Base-by-base conservation (phyloP, 306 rosid genomes). In the Pachyrhizus erosus region DNA sequence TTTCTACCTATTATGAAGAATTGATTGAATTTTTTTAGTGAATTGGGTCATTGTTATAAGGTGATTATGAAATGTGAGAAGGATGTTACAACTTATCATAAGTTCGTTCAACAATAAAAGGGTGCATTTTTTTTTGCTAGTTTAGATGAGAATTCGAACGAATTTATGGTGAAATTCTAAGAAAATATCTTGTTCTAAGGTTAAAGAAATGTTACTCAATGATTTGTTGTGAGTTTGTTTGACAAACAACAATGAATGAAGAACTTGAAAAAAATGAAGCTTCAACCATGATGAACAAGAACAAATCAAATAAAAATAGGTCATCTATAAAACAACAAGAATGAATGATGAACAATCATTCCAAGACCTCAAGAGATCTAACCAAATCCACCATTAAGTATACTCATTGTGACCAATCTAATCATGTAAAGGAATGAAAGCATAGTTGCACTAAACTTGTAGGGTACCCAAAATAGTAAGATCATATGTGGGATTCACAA, bases 401-500 rank as follows among this genome's bases (percentile, higher is more conserved):
- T 27, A 73, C 65, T 9, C 65, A 78, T 2, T 84, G 45, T 5
- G 5, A 73, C 14, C n/a, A 42, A 1, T 37, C 9, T 10, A 70
- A 84, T 27, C 71, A 78, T 29, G 42, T 43, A 14, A 78, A 73
- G 17, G 67, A 60, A 26, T 11, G 23, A n/a, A n/a, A n/a, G n/a
- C n/a, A n/a, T n/a, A n/a, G n/a, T 0, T 73, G 80, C 11, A 78
- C n/a, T 64, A 69, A 77, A 34, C 75, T 83, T 37, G 40, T 52
- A 12, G 51, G 80, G 10, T 81, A 48, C 39, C 85, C 48, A 21
- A 11, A 73, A 14, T 81, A 37, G 78, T 83, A 70, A 79, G 82
- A 83, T 70, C 79, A 83, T n/a, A 83, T 5, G 2, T 23, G 9
- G 26, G 86, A 46, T 14, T 31, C 60, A 8, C 13, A 9, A 23